Conservation (phyloP, 148 eudicot species). For the Dysphania ambrosioides region DNA sequence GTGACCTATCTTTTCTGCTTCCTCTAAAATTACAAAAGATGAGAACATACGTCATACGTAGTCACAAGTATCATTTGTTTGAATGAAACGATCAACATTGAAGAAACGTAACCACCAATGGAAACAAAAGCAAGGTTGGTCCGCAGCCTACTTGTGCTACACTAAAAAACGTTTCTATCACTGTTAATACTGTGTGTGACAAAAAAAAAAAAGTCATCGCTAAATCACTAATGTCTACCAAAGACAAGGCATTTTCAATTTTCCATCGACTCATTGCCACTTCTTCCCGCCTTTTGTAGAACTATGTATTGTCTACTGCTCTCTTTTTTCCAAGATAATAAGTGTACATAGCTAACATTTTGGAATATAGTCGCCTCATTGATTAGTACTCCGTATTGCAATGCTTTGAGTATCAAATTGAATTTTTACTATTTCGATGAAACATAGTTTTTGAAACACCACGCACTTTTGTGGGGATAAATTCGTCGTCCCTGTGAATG, state of each 20-base stretch:
- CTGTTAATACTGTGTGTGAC: neutral
- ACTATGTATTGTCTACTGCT: neutral
- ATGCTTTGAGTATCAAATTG: too few species aligned
- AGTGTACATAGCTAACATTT: neutral
- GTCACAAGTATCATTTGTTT: too few species aligned
- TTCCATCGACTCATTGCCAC: neutral
- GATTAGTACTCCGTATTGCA: too few species aligned
- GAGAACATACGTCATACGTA: neutral
- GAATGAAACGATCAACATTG: neutral
- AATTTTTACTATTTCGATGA: too few species aligned
- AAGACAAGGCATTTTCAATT: constrained; percentile 12
- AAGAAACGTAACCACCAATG: neutral
- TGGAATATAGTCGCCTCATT: too few species aligned
- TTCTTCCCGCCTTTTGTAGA: neutral
- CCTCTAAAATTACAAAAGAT: neutral
- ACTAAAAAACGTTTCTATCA: constrained; percentile 22
- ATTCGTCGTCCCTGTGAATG: too few species aligned
- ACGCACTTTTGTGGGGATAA: too few species aligned
- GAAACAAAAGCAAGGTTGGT: constrained; percentile 12
- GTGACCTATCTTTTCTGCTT: neutral
- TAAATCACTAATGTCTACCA: constrained; percentile 25
- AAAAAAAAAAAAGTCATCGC: constrained; percentile 11
- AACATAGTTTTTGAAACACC: too few species aligned
- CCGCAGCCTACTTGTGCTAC: neutral
- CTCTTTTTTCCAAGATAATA: neutral